Conservation (phyloP, 441 rosid species). For the Bocquillonia castaneifolia region DNA sequence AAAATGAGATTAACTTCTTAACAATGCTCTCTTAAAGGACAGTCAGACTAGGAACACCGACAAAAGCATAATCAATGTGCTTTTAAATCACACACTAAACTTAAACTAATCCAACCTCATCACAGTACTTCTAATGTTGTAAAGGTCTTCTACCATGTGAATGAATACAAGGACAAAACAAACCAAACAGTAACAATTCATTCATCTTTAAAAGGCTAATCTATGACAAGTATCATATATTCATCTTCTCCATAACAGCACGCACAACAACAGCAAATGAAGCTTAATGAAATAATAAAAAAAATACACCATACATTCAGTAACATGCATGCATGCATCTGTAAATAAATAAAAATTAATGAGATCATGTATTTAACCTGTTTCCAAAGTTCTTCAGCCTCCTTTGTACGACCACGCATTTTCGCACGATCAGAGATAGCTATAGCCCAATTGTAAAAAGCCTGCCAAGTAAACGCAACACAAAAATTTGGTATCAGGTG, state of each 20-base stretch:
- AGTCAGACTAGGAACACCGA: not conserved
- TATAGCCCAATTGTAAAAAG: conserved; percentile 98
- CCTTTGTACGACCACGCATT: conserved; percentile 98
- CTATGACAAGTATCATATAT: not conserved
- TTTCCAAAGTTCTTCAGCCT: conserved; percentile 97
- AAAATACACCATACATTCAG: not conserved
- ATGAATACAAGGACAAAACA: not conserved
- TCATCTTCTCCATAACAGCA: not conserved
- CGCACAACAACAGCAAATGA: not conserved
- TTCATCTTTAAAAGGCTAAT: not conserved
- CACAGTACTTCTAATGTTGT: not conserved
- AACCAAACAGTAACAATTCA: not conserved
- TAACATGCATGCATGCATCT: not conserved
- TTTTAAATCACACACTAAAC: too few species aligned
- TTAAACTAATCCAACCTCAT: too few species aligned
- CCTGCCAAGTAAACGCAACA: conserved; percentile 46
- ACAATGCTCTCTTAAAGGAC: conserved; percentile 5
- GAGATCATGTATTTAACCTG: conserved; percentile 42
- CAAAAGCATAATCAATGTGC: not conserved
- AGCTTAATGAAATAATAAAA: not conserved
- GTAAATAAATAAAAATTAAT: not conserved
- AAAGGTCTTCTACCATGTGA: not conserved
- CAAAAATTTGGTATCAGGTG: not conserved
- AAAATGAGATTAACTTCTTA: conserved; percentile 22
- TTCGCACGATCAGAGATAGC: conserved; percentile 98